Base-by-base conservation (phyloP, 176 grass and related monocot species). In the Metroxylon sagu region DNA sequence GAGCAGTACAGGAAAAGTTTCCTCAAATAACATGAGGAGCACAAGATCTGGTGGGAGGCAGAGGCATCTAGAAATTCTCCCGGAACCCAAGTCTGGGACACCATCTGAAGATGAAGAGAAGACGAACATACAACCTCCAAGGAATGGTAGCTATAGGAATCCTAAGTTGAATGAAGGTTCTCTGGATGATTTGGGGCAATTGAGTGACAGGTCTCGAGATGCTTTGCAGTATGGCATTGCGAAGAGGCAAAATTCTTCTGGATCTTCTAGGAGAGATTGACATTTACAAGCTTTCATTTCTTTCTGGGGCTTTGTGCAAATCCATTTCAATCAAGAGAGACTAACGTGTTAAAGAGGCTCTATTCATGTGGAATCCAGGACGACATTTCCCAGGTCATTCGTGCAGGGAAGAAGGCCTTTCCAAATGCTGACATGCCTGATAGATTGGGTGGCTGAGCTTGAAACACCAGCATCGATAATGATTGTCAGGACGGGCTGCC, bases 71-170 rank as follows among this genome's bases (percentile, higher is more conserved):
- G 82, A 85, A 55, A 80, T 86, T 84, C 62, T 81, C 68, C 53
- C 70, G 16, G 87, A 90, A 23, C 48, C 88, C 55, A 98, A 85
- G 72, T 60, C 52, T 68, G 81, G 76, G 57, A 61, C 73, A 69
- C 75, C 80, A 53, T 52, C 67, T 70, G 87, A 88, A 74, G 81
- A 89, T 53, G 84, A 85, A 54, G 79, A 89, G 27, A 83, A 69
- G 57, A 64, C 61, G 15, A 85, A 76, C 73, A 28, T 54, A 28
- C 81, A 75, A 68, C 35, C 78, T 39, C 60, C 71, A 16, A 91
- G 84, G 76, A 85, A 99, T 74, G 76, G 81, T 62, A 92, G 76
- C 59, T 93, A 89, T 77, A 82, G 87, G 49, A 89, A 81, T 74
- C 64, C 83, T 16, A 65, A 65, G 16, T 26, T 3, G 15, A 65